Conservation (phyloP, 169 alveolate species). For the Theileria equi region DNA sequence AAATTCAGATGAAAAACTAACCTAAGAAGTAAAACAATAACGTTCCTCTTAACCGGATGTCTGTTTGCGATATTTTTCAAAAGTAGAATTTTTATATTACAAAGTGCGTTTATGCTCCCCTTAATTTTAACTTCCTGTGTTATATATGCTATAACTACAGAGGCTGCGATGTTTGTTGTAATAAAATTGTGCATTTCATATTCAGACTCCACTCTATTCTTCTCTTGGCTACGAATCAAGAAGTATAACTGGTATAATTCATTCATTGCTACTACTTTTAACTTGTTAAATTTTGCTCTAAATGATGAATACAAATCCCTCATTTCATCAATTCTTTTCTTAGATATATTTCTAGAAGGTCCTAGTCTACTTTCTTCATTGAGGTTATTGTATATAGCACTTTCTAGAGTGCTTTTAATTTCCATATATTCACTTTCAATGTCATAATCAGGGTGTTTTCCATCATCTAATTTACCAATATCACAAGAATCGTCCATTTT, state of each 20-base stretch:
- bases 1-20: background rate
- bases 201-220: slow-evolving; percentile 26
- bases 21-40: slow-evolving; percentile 37
- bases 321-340: slow-evolving; percentile 57
- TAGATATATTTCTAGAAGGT: slow-evolving; percentile 54
- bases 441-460: no score
- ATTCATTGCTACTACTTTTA: slow-evolving; percentile 43
- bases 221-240: slow-evolving; percentile 29
- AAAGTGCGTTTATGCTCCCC: slow-evolving; percentile 25
- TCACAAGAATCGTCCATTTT: background rate
- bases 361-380: slow-evolving; percentile 58
- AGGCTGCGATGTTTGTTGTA: slow-evolving; percentile 50
- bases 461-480: no score
- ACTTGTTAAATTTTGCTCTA: slow-evolving; percentile 35
- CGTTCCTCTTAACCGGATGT: slow-evolving; percentile 53
- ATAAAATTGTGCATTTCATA: slow-evolving; percentile 40
- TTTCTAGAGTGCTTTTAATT: slow-evolving; percentile 57
- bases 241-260: slow-evolving; percentile 53
- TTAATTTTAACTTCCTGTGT: slow-evolving; percentile 25
- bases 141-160: slow-evolving; percentile 54
- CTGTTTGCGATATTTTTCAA: slow-evolving; percentile 59
- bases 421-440: slow-evolving; percentile 46
- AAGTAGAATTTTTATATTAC: slow-evolving; percentile 35
- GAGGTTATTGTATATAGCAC: slow-evolving; percentile 59
- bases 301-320: slow-evolving; percentile 44